These are phyloP conservation scores for Sophora flavescens DNA, from an alignment of 306 rosid species.

Conservation along the genomic window DNA sequence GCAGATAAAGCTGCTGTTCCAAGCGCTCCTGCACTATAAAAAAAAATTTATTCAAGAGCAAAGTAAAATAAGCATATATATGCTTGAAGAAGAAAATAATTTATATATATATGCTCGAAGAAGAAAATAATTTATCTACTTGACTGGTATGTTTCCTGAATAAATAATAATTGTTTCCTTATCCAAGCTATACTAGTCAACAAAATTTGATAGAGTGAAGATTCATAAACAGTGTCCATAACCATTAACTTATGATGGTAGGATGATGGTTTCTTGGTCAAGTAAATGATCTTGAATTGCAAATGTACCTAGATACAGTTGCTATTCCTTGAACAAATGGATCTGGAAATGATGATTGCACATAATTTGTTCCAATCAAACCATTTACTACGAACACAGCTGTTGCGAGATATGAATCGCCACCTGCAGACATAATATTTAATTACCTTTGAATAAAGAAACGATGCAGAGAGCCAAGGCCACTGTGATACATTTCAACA, in stretches of 20 bases:
- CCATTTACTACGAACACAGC: slow-evolving; percentile 79
- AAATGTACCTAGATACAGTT: slow-evolving; percentile 78
- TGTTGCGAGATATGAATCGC: slow-evolving; percentile 77
- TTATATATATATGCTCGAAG: no score
- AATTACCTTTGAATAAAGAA: slow-evolving; percentile 76
- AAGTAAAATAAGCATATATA: not conserved
- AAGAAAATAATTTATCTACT: no score
- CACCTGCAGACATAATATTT: slow-evolving; percentile 55
- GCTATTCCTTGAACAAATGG: slow-evolving; percentile 88
- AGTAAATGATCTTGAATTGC: slow-evolving; percentile 8
- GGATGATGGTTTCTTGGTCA: not conserved
- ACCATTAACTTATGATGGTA: not conserved
- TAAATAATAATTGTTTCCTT: not conserved
- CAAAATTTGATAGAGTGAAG: no score
- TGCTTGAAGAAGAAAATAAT: no score
- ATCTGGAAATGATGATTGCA: slow-evolving; percentile 74
- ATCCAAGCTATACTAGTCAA: no score
- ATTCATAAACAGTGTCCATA: no score
- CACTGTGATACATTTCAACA: slow-evolving; percentile 81
- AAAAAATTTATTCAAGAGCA: slow-evolving; percentile 20
- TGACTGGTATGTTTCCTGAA: not conserved
- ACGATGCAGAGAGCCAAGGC: slow-evolving; percentile 83
- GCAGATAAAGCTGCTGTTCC: slow-evolving; percentile 80
- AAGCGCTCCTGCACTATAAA: slow-evolving; percentile 46
- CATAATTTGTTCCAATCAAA: slow-evolving; percentile 86